These are phyloP conservation scores for Backusella luteola DNA, from an alignment of 192 early-diverging fungal species.

Conservation along the genomic window DNA sequence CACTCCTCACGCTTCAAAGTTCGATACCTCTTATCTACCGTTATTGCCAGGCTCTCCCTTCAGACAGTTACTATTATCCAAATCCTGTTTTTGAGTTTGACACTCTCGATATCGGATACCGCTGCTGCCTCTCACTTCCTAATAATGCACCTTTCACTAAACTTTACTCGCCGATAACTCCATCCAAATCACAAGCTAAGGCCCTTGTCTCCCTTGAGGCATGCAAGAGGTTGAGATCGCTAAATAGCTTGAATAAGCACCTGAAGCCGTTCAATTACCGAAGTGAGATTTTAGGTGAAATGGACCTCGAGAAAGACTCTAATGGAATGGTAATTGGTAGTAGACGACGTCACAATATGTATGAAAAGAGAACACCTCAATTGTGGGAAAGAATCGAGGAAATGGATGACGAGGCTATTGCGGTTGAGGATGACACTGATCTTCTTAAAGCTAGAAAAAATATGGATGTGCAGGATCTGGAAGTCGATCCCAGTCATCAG, in stretches of 20 bases:
- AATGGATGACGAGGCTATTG: background rate
- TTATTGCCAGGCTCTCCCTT: slow-evolving; percentile 70
- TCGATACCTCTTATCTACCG: slow-evolving; percentile 61
- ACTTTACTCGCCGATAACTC: slow-evolving; percentile 46
- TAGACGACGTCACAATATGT: slow-evolving; percentile 16
- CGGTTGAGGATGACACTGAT: background rate
- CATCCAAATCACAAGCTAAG: slow-evolving; percentile 62
- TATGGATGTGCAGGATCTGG: background rate
- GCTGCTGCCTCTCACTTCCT: slow-evolving; percentile 56
- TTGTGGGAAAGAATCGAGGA: slow-evolving; percentile 34
- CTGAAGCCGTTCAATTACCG: slow-evolving; percentile 55
- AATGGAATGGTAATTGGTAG: slow-evolving; percentile 30
- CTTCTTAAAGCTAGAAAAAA: background rate
- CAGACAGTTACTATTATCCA: slow-evolving; percentile 53
- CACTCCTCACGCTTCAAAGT: slow-evolving; percentile 65
- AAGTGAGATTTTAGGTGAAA: slow-evolving; percentile 14
- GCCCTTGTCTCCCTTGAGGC: slow-evolving; percentile 67
- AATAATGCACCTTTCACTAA: slow-evolving; percentile 57
- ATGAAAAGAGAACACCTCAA: slow-evolving; percentile 30
- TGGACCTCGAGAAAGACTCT: slow-evolving; percentile 3
- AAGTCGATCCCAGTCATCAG: background rate
- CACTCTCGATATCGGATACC: slow-evolving; percentile 15
- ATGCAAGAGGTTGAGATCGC: slow-evolving; percentile 67
- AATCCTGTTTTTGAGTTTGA: slow-evolving; percentile 51
- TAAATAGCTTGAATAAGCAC: slow-evolving; percentile 70